A percentile compares a stretch with the other conserved stretches of the same genome.
Conservation (phyloP, 306 rosid genomes). For the Medicago truncatula region MtrunA17r5.0-ANR NC_053044.1:58102001-58102500, state of each 20-base stretch:
- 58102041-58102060: no score
- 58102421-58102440: slow-evolving; percentile 6
- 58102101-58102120: no score
- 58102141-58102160: neutral
- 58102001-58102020: no score
- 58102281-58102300: neutral
- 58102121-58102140: no score
- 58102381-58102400: slow-evolving; percentile 24
- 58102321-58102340: slow-evolving; percentile 37
- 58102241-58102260: slow-evolving; percentile 35
- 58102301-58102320: slow-evolving; percentile 35
- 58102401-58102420: slow-evolving; percentile 7
- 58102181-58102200: no score
- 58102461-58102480: neutral
- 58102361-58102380: slow-evolving; percentile 17
- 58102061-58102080: no score
- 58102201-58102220: no score
- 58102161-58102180: neutral
- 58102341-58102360: slow-evolving; percentile 13
- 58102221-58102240: neutral
- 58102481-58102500: neutral
- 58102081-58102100: no score
- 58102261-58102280: slow-evolving; percentile 24
- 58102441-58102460: neutral
- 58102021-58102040: no score